Evolutionary conservation across 2,329 filamentous ascomycete species (phyloP).

Genomic region (Ceratocystis variospora): DNA sequence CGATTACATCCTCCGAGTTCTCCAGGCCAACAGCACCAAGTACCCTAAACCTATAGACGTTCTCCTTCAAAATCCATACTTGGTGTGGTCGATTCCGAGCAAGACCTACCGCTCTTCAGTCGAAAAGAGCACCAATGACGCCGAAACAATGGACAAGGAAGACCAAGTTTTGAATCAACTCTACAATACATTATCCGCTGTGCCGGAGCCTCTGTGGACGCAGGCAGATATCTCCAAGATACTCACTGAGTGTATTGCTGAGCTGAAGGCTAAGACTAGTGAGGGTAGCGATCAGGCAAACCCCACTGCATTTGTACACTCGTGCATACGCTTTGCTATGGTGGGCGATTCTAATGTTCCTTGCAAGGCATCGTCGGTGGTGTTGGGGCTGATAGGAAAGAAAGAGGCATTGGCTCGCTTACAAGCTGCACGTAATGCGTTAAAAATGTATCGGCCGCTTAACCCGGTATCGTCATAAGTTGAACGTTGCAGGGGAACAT

Average conservation of each 20-base stretch:
- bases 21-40: constrained; percentile 16
- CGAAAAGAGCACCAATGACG: not conserved
- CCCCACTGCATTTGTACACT: constrained; percentile 7
- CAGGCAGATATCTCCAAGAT: constrained; percentile 23
- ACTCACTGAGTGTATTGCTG: constrained; percentile 18
- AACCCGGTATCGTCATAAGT: not conserved
- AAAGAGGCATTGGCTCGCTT: constrained; percentile 24
- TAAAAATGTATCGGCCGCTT: not conserved
- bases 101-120: constrained; percentile 22
- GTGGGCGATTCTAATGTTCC: constrained; percentile 15
- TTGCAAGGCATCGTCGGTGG: constrained; percentile 19
- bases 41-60: constrained; percentile 19
- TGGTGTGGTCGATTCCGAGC: constrained; percentile 29
- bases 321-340: constrained; percentile 18
- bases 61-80: constrained; percentile 27
- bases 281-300: not conserved
- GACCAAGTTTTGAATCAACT: constrained; percentile 15
- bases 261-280: not conserved
- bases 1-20: constrained; percentile 16
- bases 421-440: constrained; percentile 8
- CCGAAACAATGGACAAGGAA: not conserved
- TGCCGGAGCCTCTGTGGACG: constrained; percentile 20
- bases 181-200: constrained; percentile 22
- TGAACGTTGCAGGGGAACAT: not conserved
- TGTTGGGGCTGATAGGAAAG: constrained; percentile 27